Evolutionary conservation across 139 green algal genomes (phyloP).

Genomic region (Tetradesmus lagerheimii): DNA sequence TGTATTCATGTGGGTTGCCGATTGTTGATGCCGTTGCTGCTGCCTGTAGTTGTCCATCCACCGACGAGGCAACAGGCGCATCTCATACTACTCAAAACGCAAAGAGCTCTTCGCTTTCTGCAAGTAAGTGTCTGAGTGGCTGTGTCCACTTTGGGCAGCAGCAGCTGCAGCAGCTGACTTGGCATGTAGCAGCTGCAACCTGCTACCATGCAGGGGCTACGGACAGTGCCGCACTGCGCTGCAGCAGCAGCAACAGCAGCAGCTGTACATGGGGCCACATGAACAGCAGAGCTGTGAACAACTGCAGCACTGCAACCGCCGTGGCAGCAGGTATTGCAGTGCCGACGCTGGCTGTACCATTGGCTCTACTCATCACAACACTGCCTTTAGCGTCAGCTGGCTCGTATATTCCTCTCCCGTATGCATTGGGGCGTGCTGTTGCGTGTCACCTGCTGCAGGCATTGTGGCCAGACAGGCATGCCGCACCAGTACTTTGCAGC

Average conservation of each 20-base stretch:
- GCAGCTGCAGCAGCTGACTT: background rate
- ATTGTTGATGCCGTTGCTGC: background rate
- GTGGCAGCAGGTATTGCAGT: no score
- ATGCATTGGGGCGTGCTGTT: no score
- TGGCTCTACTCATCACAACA: no score
- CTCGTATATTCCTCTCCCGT: no score
- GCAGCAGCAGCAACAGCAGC: background rate
- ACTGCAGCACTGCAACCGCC: no score
- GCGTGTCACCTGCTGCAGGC: background rate
- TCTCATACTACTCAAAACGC: slow-evolving; percentile 34
- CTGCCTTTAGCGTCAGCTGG: no score
- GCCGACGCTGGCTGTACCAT: no score
- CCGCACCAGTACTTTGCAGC: slow-evolving; percentile 1
- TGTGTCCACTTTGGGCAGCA: background rate
- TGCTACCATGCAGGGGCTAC: background rate
- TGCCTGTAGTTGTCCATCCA: slow-evolving; percentile 38
- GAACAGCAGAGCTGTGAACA: no score
- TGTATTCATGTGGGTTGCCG: no score
- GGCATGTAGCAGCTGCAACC: background rate
- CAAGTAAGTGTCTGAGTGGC: slow-evolving; percentile 16
- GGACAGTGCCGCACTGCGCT: no score
- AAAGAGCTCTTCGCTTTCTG: slow-evolving; percentile 28
- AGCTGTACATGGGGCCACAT: no score
- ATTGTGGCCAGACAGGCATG: slow-evolving; percentile 2
- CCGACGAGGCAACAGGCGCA: slow-evolving; percentile 42